Evolutionary conservation across 176 grass and related monocot genomes (phyloP), one percentile per base, ranked within the genome.

Genomic region (Calamus simplicifolius): DNA sequence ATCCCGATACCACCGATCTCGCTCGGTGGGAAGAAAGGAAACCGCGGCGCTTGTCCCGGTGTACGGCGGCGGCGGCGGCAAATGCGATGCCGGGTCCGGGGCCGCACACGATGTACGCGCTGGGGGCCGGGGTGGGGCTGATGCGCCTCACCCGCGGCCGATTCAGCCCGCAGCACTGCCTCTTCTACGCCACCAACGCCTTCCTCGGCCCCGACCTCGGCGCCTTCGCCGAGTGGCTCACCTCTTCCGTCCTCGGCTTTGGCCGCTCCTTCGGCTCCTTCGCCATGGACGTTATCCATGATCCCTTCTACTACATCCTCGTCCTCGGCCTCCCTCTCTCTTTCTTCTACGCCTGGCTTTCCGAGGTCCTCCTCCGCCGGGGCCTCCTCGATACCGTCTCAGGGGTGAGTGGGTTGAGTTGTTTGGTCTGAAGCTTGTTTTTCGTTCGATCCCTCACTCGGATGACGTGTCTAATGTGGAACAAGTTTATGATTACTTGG

Each of bases 181-280:
- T 79, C 63, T 65, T 81, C 59, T 95, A 95, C 75, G 76, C 90
- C 29, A 59, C 63, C 61, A 95, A 95, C 75, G 82, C 90, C 19
- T 95, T 95, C 82, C 82, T 89, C 67, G 90, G 86, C 48, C 90
- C 90, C 69, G 90, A 95, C 73, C 76, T 95, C 3, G 90, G 90
- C 19, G 30, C 86, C 74, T 95, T 95, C 80, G 67, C 74, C 66
- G 90, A 95, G 67, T 95, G 90, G 86, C 76, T 95, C 71, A 54
- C 82, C 49, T 95, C 86, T 35, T 82, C 75, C 28, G 48, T 74
- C 15, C 58, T 67, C 19, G 1, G 51, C 61, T 17, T 29, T 69
- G 57, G 57, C 5, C 27, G 27, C 14, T 66, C 50, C 17, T 56
- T 69, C 23, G 74, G 76, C 15, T 62, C 63, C 70, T 13, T 84